A percentile compares a stretch with the other conserved stretches of the same genome.
phyloP scores from a whole-genome alignment of 306 rosid genomes.

The Comarum palustre region DNA sequence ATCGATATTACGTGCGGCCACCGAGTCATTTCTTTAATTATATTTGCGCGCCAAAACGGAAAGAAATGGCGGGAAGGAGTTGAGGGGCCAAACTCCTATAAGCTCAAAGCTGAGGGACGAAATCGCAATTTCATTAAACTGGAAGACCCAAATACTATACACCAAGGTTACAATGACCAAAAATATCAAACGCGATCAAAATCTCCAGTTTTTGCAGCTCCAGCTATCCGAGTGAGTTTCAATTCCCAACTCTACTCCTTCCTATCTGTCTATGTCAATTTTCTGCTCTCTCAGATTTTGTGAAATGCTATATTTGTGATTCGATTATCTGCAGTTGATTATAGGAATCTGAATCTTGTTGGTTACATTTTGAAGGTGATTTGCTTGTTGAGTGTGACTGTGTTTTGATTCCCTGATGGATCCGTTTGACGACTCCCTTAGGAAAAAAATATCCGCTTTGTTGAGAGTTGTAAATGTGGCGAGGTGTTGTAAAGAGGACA shows the following conservation, averaged over 20 bases:
- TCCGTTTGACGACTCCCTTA: conserved; percentile 35
- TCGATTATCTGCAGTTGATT: background rate
- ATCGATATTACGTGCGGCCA: too few relatives aligned
- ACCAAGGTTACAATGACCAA: background rate
- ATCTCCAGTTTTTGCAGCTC: background rate
- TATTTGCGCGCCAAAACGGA: background rate
- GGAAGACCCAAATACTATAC: background rate
- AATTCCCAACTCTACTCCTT: background rate
- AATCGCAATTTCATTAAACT: background rate
- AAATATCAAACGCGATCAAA: background rate
- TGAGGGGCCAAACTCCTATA: background rate
- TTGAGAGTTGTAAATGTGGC: conserved; percentile 26
- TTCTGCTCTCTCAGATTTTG: too few relatives aligned
- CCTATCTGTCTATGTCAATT: background rate
- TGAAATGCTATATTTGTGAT: too few relatives aligned
- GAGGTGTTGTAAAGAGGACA: conserved; percentile 38
- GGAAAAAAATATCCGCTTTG: conserved; percentile 33
- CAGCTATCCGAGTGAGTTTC: background rate
- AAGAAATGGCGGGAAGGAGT: background rate
- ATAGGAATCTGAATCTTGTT: background rate
- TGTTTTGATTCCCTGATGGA: conserved; percentile 24
- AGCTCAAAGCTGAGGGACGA: background rate
- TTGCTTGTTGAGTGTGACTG: too few relatives aligned
- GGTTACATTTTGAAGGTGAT: background rate
- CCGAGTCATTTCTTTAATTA: background rate